phyloP scores from a whole-genome alignment of 371 early-diverging fungal species.

The Caulochytrium protostelioides region DNA sequence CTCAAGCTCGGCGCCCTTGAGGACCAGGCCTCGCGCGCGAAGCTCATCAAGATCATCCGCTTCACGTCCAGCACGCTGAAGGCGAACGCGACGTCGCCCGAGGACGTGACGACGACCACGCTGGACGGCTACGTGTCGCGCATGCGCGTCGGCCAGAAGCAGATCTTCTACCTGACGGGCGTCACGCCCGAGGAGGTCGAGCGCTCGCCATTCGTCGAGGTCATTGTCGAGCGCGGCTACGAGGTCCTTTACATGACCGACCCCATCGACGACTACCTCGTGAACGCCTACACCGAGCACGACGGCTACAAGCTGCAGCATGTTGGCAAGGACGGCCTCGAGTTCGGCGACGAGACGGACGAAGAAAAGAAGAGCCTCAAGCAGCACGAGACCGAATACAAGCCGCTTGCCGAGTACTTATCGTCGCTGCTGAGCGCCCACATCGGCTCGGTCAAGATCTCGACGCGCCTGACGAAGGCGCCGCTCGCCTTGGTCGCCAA shows the following conservation, averaged over 20 bases:
- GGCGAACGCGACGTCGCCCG: too few relatives aligned
- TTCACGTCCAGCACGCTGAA: constrained; percentile 59
- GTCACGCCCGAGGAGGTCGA: constrained; percentile 41
- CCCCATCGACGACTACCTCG: constrained; percentile 78
- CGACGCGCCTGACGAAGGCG: constrained; percentile 47
- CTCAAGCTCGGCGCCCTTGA: constrained; percentile 75
- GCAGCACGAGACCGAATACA: constrained; percentile 27
- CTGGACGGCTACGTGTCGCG: constrained; percentile 66
- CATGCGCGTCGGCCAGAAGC: constrained; percentile 68
- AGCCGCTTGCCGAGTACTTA: constrained; percentile 35
- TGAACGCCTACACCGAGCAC: constrained; percentile 38
- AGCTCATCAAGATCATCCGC: constrained; percentile 55
- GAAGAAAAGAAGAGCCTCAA: constrained; percentile 24
- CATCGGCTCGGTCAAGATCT: too few relatives aligned
- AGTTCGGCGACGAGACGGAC: constrained; percentile 38
- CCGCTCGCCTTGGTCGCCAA: constrained; percentile 50
- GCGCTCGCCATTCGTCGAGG: constrained; percentile 67
- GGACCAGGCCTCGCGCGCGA: constrained; percentile 37
- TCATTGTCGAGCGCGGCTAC: constrained; percentile 57
- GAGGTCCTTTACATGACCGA: constrained; percentile 78
- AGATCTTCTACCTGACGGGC: constrained; percentile 73
- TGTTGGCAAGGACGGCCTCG: constrained; percentile 60
- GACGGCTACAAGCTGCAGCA: constrained; percentile 58
- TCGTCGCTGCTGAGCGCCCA: too few relatives aligned
- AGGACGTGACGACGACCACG: constrained; percentile 32